phyloP scores from a whole-genome alignment of 257 asterid genomes.

The Nicotiana sylvestris region DNA sequence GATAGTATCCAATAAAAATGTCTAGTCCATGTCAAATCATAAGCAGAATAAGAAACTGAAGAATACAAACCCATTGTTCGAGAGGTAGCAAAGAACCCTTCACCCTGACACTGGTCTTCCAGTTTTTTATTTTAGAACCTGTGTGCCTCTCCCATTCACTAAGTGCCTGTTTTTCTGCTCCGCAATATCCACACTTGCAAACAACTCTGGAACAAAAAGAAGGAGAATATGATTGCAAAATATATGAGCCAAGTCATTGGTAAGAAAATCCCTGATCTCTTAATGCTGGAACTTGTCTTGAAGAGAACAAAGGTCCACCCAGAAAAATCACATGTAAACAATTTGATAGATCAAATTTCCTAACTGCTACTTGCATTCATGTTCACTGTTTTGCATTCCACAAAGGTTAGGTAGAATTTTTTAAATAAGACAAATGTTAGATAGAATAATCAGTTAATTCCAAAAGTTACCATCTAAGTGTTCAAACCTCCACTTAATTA shows the following conservation, averaged over 20 bases:
- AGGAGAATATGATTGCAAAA: neutral
- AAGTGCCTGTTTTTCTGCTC: constrained; percentile 82
- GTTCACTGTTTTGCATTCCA: neutral
- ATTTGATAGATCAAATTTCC: neutral
- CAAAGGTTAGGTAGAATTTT: neutral
- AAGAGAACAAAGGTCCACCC: neutral
- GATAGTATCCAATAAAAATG: neutral
- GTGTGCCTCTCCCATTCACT: constrained; percentile 98
- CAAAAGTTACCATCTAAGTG: neutral
- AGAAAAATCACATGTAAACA: neutral
- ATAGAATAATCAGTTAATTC: constrained; percentile 3
- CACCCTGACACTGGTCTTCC: constrained; percentile 91
- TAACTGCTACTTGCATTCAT: neutral
- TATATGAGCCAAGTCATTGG: neutral
- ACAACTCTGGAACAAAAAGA: constrained; percentile 62
- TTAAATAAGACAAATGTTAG: neutral
- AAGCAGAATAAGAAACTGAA: constrained; percentile 11
- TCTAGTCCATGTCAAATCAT: neutral
- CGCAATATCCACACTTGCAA: constrained; percentile 96
- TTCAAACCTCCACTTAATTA: neutral
- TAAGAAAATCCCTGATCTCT: neutral
- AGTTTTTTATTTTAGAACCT: constrained; percentile 74
- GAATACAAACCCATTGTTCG: constrained; percentile 89
- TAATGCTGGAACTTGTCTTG: neutral
- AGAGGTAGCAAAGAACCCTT: constrained; percentile 80